Conservation (phyloP, 352 stramenopile species). For the Pythium myriotylum region DNA sequence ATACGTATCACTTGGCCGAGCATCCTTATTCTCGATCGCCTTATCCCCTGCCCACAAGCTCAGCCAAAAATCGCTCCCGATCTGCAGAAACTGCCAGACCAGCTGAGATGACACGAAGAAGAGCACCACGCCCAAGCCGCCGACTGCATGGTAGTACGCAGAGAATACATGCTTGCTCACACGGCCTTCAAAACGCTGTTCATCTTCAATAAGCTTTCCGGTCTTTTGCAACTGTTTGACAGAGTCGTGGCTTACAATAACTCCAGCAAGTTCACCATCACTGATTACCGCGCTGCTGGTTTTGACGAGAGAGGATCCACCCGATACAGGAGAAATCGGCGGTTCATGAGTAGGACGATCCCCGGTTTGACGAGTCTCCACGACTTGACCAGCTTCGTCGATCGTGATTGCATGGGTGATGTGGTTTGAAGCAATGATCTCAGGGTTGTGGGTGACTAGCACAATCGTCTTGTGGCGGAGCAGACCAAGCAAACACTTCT, state of each 20-base stretch:
- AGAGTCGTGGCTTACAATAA: background rate
- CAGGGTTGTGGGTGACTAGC: conserved; percentile 25
- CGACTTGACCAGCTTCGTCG: conserved; percentile 2
- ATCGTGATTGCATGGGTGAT: conserved; percentile 19
- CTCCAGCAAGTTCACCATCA: background rate
- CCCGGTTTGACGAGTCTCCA: conserved; percentile 49
- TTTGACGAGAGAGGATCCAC: background rate
- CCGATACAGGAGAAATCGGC: conserved; percentile 28
- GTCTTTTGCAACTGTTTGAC: background rate
- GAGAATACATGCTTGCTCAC: conserved; percentile 36
- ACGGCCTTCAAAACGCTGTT: conserved; percentile 33
- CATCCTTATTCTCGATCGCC: background rate
- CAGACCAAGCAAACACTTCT: conserved; percentile 23
- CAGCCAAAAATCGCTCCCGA: conserved; percentile 91
- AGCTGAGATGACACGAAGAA: conserved; percentile 60
- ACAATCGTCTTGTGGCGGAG: conserved; percentile 26
- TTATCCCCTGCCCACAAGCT: conserved; percentile 72
- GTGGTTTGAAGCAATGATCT: conserved; percentile 23
- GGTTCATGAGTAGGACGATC: conserved; percentile 44
- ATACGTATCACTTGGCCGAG: background rate
- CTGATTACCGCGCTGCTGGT: background rate
- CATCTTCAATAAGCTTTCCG: conserved; percentile 27
- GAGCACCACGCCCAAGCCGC: conserved; percentile 36
- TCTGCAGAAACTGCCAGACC: conserved; percentile 73
- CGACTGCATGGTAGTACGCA: conserved; percentile 46